Evolutionary conservation across 106 monocot species (phyloP).

Genomic region (Platanthera zijinensis): DNA sequence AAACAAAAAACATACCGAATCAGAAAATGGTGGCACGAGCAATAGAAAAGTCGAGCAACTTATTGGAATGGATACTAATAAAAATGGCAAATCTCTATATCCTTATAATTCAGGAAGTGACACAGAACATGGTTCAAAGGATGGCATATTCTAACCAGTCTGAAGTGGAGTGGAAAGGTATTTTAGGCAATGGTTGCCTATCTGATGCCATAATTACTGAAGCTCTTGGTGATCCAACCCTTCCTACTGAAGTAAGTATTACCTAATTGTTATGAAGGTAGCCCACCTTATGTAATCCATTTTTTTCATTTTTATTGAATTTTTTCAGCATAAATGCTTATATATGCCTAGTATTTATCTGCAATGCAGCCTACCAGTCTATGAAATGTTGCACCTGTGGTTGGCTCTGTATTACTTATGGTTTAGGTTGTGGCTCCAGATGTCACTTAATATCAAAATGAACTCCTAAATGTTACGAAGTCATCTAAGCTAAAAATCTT

Average conservation of each 20-base stretch:
- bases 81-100: conserved; percentile 4
- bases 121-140: conserved; percentile 30
- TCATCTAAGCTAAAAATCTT: background rate
- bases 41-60: conserved; percentile 27
- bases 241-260: conserved; percentile 58
- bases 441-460: background rate
- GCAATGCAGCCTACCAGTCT: background rate
- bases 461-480: background rate
- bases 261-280: background rate
- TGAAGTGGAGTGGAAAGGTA: conserved; percentile 21
- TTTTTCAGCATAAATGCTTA: background rate
- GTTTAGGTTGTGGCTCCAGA: background rate
- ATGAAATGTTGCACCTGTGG: background rate
- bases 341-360: background rate
- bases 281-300: background rate
- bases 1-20: conserved; percentile 9
- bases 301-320: background rate
- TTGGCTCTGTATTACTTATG: background rate
- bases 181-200: conserved; percentile 3
- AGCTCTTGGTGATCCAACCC: conserved; percentile 25
- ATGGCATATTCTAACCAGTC: conserved; percentile 17
- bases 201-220: conserved; percentile 29
- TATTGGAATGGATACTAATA: conserved; percentile 11
- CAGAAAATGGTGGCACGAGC: conserved; percentile 28
- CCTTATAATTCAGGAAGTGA: conserved; percentile 32